Conservation (phyloP, 2,329 filamentous ascomycete species). For the Beauveria sp. region DNA sequence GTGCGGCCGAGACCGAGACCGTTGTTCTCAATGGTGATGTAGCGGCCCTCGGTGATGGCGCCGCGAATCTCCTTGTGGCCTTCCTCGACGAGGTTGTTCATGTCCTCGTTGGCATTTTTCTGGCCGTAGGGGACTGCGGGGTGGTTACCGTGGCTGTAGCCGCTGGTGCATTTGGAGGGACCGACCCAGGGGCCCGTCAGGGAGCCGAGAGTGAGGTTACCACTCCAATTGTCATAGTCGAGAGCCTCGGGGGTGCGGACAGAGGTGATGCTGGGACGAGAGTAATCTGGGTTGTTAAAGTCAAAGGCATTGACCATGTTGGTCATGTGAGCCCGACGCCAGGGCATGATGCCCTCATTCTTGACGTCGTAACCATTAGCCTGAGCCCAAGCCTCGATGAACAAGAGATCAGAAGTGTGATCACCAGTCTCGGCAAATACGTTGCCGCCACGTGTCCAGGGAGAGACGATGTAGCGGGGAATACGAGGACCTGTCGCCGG, state of each 20-base stretch:
- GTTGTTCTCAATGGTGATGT: constrained; percentile 38
- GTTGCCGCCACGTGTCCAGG: constrained; percentile 44
- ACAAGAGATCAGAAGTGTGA: constrained; percentile 46
- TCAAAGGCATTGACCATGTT: constrained; percentile 26
- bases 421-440: constrained; percentile 46
- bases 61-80: constrained; percentile 46
- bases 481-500: constrained; percentile 30
- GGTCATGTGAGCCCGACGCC: constrained; percentile 21
- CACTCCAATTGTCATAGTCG: constrained; percentile 23
- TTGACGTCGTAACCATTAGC: constrained; percentile 25
- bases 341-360: constrained; percentile 17
- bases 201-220: constrained; percentile 18
- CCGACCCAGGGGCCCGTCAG: constrained; percentile 21
- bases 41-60: constrained; percentile 44
- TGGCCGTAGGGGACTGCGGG: constrained; percentile 35
- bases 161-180: constrained; percentile 31
- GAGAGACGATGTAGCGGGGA: constrained; percentile 45
- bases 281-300: constrained; percentile 39
- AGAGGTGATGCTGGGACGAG: constrained; percentile 29
- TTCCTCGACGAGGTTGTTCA: constrained; percentile 34
- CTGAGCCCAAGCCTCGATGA: constrained; percentile 38
- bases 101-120: constrained; percentile 21
- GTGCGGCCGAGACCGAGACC: constrained; percentile 30
- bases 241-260: constrained; percentile 32
- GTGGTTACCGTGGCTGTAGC: constrained; percentile 19